Percentiles rank a stretch among this genome's conserved stretches.
phyloP scores from a whole-genome alignment of 108 stramenopile species.

The Nitzschia sp. region DNA sequence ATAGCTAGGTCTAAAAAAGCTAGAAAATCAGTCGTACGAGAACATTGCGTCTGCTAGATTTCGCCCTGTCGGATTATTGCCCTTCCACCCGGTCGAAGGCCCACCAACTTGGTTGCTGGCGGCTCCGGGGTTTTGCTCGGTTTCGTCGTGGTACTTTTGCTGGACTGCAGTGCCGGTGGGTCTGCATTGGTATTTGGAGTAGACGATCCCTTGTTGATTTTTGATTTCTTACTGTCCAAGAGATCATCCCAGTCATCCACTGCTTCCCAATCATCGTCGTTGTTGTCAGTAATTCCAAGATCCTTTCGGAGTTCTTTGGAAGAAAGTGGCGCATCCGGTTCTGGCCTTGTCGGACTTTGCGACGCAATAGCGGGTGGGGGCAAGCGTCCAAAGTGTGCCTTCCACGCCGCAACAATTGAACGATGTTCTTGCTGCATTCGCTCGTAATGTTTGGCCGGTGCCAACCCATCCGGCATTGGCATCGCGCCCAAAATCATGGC shows the following conservation, averaged over 20 bases:
- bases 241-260: constrained; percentile 9
- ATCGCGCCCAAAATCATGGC: constrained; percentile 48
- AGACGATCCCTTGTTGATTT: background rate
- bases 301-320: constrained; percentile 16
- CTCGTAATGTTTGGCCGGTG: constrained; percentile 13
- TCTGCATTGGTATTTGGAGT: background rate
- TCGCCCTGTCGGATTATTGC: background rate
- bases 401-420: constrained; percentile 39
- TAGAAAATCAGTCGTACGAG: background rate
- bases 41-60: background rate
- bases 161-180: background rate
- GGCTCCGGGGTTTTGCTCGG: background rate
- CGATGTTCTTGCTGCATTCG: constrained; percentile 20
- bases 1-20: too few species aligned
- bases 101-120: background rate
- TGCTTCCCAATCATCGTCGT: constrained; percentile 25
- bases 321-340: background rate
- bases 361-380: constrained; percentile 19
- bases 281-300: constrained; percentile 30
- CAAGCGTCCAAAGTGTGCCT: constrained; percentile 44
- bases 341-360: background rate
- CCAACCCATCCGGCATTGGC: constrained; percentile 1
- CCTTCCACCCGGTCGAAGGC: constrained; percentile 13
- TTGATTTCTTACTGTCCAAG: background rate
- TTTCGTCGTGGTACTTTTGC: background rate